phyloP scores from a whole-genome alignment of 495 filamentous ascomycete genomes.

The Neurospora pannonica region DNA sequence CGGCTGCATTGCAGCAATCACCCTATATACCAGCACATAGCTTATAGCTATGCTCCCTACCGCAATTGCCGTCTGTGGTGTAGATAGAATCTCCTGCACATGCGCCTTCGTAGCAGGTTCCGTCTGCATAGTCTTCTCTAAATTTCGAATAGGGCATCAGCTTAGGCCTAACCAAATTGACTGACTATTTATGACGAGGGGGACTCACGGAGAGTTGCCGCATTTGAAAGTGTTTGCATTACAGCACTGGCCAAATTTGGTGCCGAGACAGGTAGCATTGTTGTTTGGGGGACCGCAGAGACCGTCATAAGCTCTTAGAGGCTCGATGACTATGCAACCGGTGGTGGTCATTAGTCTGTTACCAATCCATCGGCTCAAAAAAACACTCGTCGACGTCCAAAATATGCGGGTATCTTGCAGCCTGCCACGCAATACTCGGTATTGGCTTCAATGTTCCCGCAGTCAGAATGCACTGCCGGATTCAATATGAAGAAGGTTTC shows the following conservation, averaged over 20 bases:
- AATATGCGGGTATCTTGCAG: constrained; percentile 7
- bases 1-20: constrained; percentile 19
- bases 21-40: constrained; percentile 19
- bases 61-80: constrained; percentile 19
- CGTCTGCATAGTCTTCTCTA: constrained; percentile 19
- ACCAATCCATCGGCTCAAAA: not conserved
- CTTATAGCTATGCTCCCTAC: constrained; percentile 9
- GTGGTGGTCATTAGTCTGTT: not conserved
- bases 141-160: not conserved
- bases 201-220: constrained; percentile 12
- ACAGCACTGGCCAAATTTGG: constrained; percentile 10
- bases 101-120: constrained; percentile 23
- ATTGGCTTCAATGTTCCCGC: constrained; percentile 14
- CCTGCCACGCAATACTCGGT: constrained; percentile 19
- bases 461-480: constrained; percentile 14
- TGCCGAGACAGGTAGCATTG: constrained; percentile 24
- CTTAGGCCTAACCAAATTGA: not conserved
- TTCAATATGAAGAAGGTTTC: constrained; percentile 19
- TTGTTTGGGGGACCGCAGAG: constrained; percentile 20
- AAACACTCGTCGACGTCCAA: not conserved
- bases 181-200: not conserved
- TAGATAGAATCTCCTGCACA: constrained; percentile 15
- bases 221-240: constrained; percentile 20
- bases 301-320: constrained; percentile 13
- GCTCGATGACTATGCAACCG: constrained; percentile 13